A percentile compares a stretch with the other conserved stretches of the same genome.
Evolutionary conservation across 2,329 filamentous ascomycete genomes (phyloP).

Genomic region (Paracorniculantispora psalliotae): DNA sequence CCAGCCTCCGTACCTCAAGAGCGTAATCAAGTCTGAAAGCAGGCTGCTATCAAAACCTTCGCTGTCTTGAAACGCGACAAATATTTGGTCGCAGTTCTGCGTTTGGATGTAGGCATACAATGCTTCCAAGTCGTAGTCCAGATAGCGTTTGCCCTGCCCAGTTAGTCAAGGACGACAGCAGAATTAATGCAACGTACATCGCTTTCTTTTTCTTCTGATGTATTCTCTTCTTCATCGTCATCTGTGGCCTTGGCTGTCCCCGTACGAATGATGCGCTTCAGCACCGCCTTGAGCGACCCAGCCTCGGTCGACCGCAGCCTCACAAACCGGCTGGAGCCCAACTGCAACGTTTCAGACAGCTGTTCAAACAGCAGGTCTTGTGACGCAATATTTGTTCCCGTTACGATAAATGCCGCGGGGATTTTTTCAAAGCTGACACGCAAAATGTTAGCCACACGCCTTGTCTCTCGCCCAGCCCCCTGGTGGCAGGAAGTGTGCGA

Average conservation of each 20-base stretch:
- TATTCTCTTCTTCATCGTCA: conserved; percentile 57
- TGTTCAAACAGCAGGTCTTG: conserved; percentile 71
- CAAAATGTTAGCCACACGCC: conserved; percentile 17
- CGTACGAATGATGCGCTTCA: conserved; percentile 70
- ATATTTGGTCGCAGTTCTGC: conserved; percentile 52
- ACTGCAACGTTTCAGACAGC: conserved; percentile 51
- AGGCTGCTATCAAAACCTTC: conserved; percentile 72
- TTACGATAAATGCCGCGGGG: conserved; percentile 67
- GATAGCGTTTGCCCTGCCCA: conserved; percentile 57
- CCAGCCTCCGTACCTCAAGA: conserved; percentile 55
- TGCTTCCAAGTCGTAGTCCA: conserved; percentile 75
- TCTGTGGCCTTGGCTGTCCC: conserved; percentile 44
- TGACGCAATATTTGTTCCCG: conserved; percentile 72
- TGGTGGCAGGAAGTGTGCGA: neutral
- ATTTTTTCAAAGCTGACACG: conserved; percentile 43
- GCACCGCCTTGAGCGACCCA: conserved; percentile 65
- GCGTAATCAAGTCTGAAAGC: conserved; percentile 64
- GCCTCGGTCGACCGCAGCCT: conserved; percentile 65
- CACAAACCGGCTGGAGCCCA: conserved; percentile 53
- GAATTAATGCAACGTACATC: conserved; percentile 37
- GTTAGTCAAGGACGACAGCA: neutral
- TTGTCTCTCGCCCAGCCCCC: conserved; percentile 3
- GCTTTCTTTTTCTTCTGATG: conserved; percentile 39
- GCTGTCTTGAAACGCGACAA: conserved; percentile 74
- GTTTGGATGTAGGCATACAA: conserved; percentile 55